These are phyloP conservation scores for Diaporthe vexans DNA, from an alignment of 2,329 filamentous ascomycete genomes.

Conservation along the genomic window DNA sequence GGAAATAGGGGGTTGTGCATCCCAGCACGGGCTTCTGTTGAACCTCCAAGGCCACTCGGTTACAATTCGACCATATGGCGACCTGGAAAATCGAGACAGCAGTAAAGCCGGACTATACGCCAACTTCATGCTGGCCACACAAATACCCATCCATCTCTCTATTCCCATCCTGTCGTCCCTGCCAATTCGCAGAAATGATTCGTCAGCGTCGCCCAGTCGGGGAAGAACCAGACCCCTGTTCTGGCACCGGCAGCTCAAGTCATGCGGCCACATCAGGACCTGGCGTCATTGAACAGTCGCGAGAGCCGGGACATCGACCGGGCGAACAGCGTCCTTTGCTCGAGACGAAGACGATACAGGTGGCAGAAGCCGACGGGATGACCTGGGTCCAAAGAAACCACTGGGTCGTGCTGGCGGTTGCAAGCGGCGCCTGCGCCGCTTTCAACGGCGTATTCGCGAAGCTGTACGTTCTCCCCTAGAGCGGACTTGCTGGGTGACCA, in stretches of 20 bases:
- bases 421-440: slow-evolving; percentile 82
- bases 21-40: slow-evolving; percentile 10
- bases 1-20: background rate
- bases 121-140: background rate
- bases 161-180: slow-evolving; percentile 38
- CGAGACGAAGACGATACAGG: slow-evolving; percentile 36
- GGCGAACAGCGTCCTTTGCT: slow-evolving; percentile 47
- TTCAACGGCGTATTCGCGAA: slow-evolving; percentile 89
- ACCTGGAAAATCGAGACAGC: background rate
- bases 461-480: slow-evolving; percentile 65
- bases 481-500: background rate
- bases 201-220: slow-evolving; percentile 45
- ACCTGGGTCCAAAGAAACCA: slow-evolving; percentile 54
- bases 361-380: slow-evolving; percentile 42
- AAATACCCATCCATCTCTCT: background rate
- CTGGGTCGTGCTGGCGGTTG: slow-evolving; percentile 79
- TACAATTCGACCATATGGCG: background rate
- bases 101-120: background rate
- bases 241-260: slow-evolving; percentile 29
- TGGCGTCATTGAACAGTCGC: slow-evolving; percentile 23
- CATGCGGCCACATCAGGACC: slow-evolving; percentile 19
- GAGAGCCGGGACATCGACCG: slow-evolving; percentile 19
- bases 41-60: background rate
- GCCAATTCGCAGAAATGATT: slow-evolving; percentile 42
- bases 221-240: slow-evolving; percentile 40